phyloP scores from a whole-genome alignment of 1,284 basidiomycete genomes.

The Naganishia sp. region DNA sequence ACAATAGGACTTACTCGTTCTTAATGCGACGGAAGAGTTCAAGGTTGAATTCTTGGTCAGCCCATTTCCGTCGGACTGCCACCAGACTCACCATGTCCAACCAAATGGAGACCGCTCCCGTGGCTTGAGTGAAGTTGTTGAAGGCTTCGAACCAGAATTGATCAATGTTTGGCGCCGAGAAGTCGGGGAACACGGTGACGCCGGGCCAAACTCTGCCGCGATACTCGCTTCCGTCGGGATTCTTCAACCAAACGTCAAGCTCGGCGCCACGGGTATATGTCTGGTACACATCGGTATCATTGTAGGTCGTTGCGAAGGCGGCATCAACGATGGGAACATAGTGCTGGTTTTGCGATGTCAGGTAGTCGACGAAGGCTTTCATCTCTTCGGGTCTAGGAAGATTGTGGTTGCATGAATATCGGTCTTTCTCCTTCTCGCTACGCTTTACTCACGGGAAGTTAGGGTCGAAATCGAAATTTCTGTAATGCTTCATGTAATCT shows the following conservation, averaged over 20 bases:
- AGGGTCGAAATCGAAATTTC: conserved; percentile 41
- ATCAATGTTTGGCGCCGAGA: conserved; percentile 59
- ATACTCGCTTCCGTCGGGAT: conserved; percentile 62
- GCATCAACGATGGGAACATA: conserved; percentile 53
- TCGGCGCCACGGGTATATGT: conserved; percentile 62
- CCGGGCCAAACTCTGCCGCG: conserved; percentile 72
- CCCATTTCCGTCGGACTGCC: no score
- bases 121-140: conserved; percentile 59
- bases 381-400: conserved; percentile 56
- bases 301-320: conserved; percentile 51
- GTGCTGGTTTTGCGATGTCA: conserved; percentile 60
- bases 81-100: conserved; percentile 3
- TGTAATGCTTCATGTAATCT: conserved; percentile 64
- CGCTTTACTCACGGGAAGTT: conserved; percentile 32
- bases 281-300: conserved; percentile 58
- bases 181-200: conserved; percentile 66
- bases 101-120: conserved; percentile 63
- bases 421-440: not conserved
- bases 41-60: no score
- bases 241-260: conserved; percentile 65
- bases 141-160: conserved; percentile 55
- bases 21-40: not conserved
- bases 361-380: conserved; percentile 62
- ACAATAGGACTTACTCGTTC: conserved; percentile 1
- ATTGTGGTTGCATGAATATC: not conserved